These are phyloP conservation scores for Yarrowia hollandica DNA, from an alignment of 805 yeast genomes.

Conservation along the genomic window DNA sequence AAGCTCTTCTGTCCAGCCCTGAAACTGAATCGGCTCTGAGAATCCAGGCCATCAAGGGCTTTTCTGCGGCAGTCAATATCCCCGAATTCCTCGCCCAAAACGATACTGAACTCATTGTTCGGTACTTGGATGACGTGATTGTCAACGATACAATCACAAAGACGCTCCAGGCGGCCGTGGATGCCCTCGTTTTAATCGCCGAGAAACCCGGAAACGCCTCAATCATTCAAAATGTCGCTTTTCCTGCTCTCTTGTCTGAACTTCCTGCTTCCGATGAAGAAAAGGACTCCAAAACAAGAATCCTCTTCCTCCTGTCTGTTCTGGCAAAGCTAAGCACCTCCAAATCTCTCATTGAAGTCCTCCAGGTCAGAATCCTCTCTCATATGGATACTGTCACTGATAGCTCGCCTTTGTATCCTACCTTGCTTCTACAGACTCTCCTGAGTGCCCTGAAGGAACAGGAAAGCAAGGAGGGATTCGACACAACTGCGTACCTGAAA, in stretches of 20 bases:
- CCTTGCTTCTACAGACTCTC: constrained; percentile 38
- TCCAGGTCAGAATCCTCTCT: constrained; percentile 44
- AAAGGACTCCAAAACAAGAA: not conserved
- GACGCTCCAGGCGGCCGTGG: constrained; percentile 54
- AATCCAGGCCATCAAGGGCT: constrained; percentile 62
- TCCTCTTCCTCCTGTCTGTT: constrained; percentile 9
- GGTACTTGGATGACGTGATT: constrained; percentile 61
- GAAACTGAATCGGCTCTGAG: constrained; percentile 68
- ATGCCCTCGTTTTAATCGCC: constrained; percentile 55
- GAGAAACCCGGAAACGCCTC: constrained; percentile 38
- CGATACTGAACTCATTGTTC: constrained; percentile 64
- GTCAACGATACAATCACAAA: constrained; percentile 53
- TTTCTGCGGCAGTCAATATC: constrained; percentile 57
- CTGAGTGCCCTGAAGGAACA: constrained; percentile 36
- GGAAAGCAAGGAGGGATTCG: constrained; percentile 30
- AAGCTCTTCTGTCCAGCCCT: constrained; percentile 63
- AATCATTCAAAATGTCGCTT: constrained; percentile 51
- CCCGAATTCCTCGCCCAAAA: constrained; percentile 49
- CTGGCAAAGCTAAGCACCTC: constrained; percentile 8
- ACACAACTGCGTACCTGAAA: constrained; percentile 4
- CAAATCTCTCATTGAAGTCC: constrained; percentile 42
- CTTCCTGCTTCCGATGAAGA: constrained; percentile 48
- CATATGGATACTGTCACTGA: constrained; percentile 37
- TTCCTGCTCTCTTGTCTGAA: constrained; percentile 53
- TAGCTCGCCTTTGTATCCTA: constrained; percentile 33